Base-by-base conservation (phyloP, 2,329 filamentous ascomycete genomes). In the Paecilomyces niveus region DNA sequence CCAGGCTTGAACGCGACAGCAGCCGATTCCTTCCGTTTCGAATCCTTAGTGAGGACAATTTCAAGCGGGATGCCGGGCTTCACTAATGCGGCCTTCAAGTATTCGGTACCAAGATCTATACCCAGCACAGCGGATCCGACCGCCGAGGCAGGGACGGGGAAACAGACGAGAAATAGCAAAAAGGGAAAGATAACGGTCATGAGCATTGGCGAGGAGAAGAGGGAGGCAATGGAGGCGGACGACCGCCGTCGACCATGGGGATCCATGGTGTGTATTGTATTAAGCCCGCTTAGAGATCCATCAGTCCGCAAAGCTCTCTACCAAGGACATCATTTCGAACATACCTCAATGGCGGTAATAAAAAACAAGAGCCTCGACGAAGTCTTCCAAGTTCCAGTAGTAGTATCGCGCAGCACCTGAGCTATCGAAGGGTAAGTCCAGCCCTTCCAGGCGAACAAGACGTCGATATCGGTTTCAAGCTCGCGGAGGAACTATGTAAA, bases 61-160 rank as follows among this genome's bases (percentile, higher is more conserved):
- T 99, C 94, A 72, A 99, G 90, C 10, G 94, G 94, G 56, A 96
- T 93, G 61, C 94, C 94, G 1, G 94, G 94, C 78, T 97, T 97
- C 62, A 99, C 93, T 50, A 99, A 85, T 13, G 90, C 87, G 29
- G 93, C 93, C 80, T 97, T 99, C 79, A 99, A 89, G 78, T 96
- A 97, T 74, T 96, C 91, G 58, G 94, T 97, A 65, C 94, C 94
- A 57, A 99, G 82, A 76, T 99, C 94, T 68, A 99, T 84, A 63
- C 94, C 94, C 22, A 99, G 81, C 18, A 97, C 92, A 56, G 91
- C 90, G 8, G 90, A 85, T 39, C 83, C 83, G 57, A 83, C 85
- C 58, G 83, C 83, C 58, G 84, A 81, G 56, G 83, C 81, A 61
- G 78, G 77, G 22, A 78, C 76, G 65, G 85, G 81, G 59, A 87